These are phyloP conservation scores for Skeletonema tropicum DNA, from an alignment of 108 stramenopile species.

Conservation along the genomic window DNA sequence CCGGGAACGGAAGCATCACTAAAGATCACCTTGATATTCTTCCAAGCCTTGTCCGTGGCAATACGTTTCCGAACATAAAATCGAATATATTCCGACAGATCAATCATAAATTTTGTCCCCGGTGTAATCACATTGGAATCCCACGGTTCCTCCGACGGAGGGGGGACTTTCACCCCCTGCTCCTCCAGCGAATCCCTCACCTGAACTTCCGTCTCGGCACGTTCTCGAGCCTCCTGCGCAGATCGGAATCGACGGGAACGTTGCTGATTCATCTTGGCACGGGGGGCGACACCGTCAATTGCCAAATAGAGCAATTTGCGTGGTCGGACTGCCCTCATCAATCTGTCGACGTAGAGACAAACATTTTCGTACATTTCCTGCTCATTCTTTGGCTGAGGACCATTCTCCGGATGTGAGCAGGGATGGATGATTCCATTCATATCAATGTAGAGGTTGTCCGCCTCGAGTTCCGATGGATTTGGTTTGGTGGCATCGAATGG, in stretches of 20 bases:
- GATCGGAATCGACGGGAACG: conserved; percentile 92
- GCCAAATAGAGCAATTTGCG: conserved; percentile 91
- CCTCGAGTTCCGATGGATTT: conserved; percentile 92
- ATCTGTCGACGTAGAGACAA: conserved; percentile 87
- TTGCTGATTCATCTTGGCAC: conserved; percentile 99
- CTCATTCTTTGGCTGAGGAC: conserved; percentile 89
- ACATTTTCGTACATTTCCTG: conserved; percentile 98
- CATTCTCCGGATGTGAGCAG: conserved; percentile 95
- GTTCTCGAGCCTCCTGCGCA: conserved; percentile 95
- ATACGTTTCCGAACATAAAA: conserved; percentile 93
- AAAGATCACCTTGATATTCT: conserved; percentile 88
- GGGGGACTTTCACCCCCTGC: conserved; percentile 64
- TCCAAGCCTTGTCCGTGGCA: conserved; percentile 91
- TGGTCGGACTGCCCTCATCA: conserved; percentile 85
- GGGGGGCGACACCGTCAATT: conserved; percentile 97
- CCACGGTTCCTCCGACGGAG: conserved; percentile 83
- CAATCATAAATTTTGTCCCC: conserved; percentile 97
- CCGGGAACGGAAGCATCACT: conserved; percentile 97
- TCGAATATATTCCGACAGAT: conserved; percentile 83
- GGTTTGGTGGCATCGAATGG: conserved; percentile 88
- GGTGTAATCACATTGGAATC: conserved; percentile 99
- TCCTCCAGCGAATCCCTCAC: conserved; percentile 79
- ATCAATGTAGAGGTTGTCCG: conserved; percentile 97
- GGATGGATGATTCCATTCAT: conserved; percentile 99
- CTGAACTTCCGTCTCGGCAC: conserved; percentile 79